Conservation (phyloP, 2,329 filamentous ascomycete species). For the Fusarium nelsonii region DNA sequence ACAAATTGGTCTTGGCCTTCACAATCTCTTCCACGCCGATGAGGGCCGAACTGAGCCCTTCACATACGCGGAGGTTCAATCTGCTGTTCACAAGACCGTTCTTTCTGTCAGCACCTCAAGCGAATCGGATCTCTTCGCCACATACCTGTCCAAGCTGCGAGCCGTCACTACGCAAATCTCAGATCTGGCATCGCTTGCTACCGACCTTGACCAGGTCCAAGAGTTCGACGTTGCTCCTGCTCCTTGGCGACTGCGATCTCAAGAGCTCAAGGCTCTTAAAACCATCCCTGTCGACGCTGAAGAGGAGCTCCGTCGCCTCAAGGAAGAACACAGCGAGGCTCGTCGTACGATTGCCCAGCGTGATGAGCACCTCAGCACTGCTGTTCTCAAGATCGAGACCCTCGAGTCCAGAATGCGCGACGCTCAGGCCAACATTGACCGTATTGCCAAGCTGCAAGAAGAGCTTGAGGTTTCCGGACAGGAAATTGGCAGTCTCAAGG, state of each 20-base stretch:
- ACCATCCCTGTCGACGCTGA: slow-evolving; percentile 84
- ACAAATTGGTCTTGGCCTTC: slow-evolving; percentile 74
- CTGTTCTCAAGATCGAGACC: slow-evolving; percentile 92
- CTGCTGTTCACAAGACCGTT: slow-evolving; percentile 68
- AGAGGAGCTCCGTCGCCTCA: slow-evolving; percentile 83
- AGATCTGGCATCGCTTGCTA: slow-evolving; percentile 77
- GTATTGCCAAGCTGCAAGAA: slow-evolving; percentile 74
- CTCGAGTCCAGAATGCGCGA: slow-evolving; percentile 90
- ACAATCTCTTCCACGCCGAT: slow-evolving; percentile 73
- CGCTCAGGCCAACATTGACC: slow-evolving; percentile 79
- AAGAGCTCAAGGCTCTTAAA: slow-evolving; percentile 86
- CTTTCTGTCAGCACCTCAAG: slow-evolving; percentile 62
- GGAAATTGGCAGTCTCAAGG: slow-evolving; percentile 66
- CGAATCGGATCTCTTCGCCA: slow-evolving; percentile 77
- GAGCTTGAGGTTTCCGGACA: slow-evolving; percentile 67
- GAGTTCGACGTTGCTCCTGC: slow-evolving; percentile 82
- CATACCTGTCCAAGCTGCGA: slow-evolving; percentile 76
- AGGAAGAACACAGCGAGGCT: slow-evolving; percentile 83
- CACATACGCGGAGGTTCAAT: slow-evolving; percentile 74
- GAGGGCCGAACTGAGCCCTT: slow-evolving; percentile 77
- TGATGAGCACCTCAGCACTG: slow-evolving; percentile 86
- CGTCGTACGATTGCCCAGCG: slow-evolving; percentile 77
- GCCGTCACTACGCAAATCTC: slow-evolving; percentile 72
- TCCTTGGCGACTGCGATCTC: slow-evolving; percentile 86
- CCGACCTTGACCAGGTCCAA: slow-evolving; percentile 77